These are phyloP conservation scores for Fusarium albosuccineum DNA, from an alignment of 2,329 filamentous ascomycete species.

Conservation along the genomic window DNA sequence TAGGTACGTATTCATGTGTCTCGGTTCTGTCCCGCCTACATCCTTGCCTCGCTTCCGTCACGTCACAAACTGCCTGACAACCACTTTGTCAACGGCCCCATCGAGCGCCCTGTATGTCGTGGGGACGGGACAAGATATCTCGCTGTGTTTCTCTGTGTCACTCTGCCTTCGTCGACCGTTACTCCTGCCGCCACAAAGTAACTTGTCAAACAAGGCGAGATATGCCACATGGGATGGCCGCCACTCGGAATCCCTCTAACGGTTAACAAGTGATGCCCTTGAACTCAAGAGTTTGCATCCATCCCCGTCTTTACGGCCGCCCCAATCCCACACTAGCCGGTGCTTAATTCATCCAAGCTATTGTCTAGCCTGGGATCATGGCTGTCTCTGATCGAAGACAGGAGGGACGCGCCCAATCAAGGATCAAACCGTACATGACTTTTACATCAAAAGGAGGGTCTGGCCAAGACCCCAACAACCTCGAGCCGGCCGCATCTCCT, in stretches of 20 bases:
- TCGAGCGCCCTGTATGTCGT: conserved; percentile 13
- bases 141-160: neutral
- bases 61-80: conserved; percentile 26
- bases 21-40: conserved; percentile 1
- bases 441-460: neutral
- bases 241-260: neutral
- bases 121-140: neutral
- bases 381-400: conserved; percentile 7
- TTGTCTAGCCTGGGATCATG: neutral
- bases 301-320: neutral
- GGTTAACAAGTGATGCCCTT: neutral
- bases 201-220: neutral
- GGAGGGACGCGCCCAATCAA: neutral
- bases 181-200: no score
- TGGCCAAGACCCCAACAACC: conserved; percentile 2
- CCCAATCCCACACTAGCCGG: neutral
- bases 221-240: neutral
- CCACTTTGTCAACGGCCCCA: conserved; percentile 6
- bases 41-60: conserved; percentile 10
- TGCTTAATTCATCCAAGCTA: neutral
- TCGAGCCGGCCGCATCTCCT: neutral
- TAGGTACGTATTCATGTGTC: neutral
- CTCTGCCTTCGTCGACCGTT: neutral
- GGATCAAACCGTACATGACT: no score
- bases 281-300: neutral